Evolutionary conservation across 805 yeast species (phyloP), one percentile per base, ranked within the genome.

Genomic region (Schwanniomyces occidentalis): DNA sequence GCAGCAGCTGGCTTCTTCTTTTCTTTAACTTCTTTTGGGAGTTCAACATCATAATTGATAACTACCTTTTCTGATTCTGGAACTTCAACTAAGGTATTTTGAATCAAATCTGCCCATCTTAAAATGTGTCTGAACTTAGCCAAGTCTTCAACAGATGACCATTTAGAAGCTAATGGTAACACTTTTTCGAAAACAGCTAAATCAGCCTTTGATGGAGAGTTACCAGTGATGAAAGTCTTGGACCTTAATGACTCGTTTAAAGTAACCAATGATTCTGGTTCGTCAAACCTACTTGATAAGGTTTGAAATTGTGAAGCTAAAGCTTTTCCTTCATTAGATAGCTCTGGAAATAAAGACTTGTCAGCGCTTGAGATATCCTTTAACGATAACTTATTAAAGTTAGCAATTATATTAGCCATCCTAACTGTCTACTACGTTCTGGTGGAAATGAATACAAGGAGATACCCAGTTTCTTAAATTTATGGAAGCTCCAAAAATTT

Each of bases 81-180:
- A 21, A 82, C 76, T 10, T 51, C 51, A 31, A 75, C 71, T 45
- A 78, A 60, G 21, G 80, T 66, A 53, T 81, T 77, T 68, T 93
- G 98, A 40, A 93, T 65, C 49, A 86, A 76, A 52, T 90, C 97
- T 16, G 79, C 77, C 98, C 98, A 93, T 75, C 99, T 84, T 42
- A 88, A 65, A 40, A 91, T 71, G 63, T 91, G 97, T 75, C 97
- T 85, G 59, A 71, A 69, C 30, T 72, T 62, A 30, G 82, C 79
- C 46, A 80, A 63, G 25, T 80, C 76, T 22, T 76, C 80, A 28
- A 58, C 49, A 8, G 76, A 56, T 16, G 74, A 63, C 76, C 86
- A 76, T 41, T 71, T 63, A 34, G 69, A 65, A 24, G 84, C 78
- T 24, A 77, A 42, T 30, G 89, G 85, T 51, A 79, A 67, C 23